phyloP scores from a whole-genome alignment of 345 rosid genomes.

The Eucalyptus coolabah region DNA sequence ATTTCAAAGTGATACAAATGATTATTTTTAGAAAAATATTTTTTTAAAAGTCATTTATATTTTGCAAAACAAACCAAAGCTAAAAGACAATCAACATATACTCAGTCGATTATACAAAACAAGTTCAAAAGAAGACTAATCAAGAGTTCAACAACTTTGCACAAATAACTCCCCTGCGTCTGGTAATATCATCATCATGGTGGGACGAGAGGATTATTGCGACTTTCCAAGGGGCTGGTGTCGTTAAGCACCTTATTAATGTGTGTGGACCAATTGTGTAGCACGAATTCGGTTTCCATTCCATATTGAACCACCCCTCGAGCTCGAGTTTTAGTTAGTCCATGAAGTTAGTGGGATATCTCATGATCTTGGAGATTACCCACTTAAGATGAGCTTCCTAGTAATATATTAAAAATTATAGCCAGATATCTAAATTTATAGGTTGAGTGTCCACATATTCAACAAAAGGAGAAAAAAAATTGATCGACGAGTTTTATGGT shows the following conservation, averaged over 20 bases:
- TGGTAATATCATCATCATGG: neutral
- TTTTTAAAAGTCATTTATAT: no score
- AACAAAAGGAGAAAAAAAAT: no score
- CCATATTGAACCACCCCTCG: neutral
- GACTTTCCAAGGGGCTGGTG: neutral
- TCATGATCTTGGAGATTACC: no score
- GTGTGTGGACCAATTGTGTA: neutral
- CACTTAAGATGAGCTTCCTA: neutral
- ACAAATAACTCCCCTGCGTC: neutral
- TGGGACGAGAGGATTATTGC: neutral
- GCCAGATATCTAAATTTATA: no score
- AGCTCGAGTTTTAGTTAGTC: neutral
- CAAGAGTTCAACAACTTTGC: neutral
- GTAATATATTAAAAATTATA: no score
- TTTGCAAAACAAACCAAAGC: no score
- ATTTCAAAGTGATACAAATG: fast-evolving
- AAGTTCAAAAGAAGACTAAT: fast-evolving
- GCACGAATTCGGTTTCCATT: neutral
- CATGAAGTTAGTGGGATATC: neutral
- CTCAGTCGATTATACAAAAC: neutral
- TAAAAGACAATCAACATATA: neutral
- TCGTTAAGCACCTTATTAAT: neutral
- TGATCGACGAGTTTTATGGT: neutral
- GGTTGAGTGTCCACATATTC: neutral
- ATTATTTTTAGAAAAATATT: no score